These are phyloP conservation scores for Ascochyta viciae-villosae DNA, from an alignment of 2,329 filamentous ascomycete species.

Conservation along the genomic window DNA sequence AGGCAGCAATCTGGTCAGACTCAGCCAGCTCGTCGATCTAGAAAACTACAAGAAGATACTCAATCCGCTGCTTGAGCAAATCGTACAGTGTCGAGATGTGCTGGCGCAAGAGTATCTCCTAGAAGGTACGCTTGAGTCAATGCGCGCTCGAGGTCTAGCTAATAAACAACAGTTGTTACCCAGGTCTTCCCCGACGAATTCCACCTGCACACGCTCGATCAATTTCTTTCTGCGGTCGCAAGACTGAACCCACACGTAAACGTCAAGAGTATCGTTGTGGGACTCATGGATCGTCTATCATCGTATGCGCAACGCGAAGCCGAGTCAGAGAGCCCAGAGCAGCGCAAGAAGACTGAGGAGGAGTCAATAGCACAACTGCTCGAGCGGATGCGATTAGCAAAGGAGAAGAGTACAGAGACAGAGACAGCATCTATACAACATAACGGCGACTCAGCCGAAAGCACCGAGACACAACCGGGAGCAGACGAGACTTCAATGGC, in stretches of 20 bases:
- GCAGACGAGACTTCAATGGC: constrained; percentile 40
- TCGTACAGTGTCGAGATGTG: constrained; percentile 96
- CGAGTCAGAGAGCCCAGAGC: constrained; percentile 71
- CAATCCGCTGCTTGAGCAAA: constrained; percentile 89
- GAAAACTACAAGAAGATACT: constrained; percentile 95
- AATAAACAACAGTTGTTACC: constrained; percentile 75
- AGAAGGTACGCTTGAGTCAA: constrained; percentile 62
- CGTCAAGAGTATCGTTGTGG: constrained; percentile 96
- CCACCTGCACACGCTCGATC: constrained; percentile 94
- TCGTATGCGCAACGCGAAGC: constrained; percentile 92
- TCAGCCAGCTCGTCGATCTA: constrained; percentile 94
- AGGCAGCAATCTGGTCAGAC: constrained; percentile 91
- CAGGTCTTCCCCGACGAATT: constrained; percentile 99
- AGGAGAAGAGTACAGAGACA: constrained; percentile 55
- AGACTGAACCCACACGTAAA: constrained; percentile 96
- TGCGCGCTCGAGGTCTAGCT: constrained; percentile 15
- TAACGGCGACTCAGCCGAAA: constrained; percentile 46
- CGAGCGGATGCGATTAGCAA: constrained; percentile 76
- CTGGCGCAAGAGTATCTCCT: constrained; percentile 96
- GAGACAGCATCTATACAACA: constrained; percentile 36
- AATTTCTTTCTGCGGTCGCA: constrained; percentile 91
- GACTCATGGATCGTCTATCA: constrained; percentile 94
- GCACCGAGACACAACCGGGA: constrained; percentile 27
- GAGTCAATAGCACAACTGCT: constrained; percentile 81
- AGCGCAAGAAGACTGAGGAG: constrained; percentile 79